Percentiles rank a stretch among this genome's conserved stretches.
Evolutionary conservation across 768 basidiomycete species (phyloP).

Genomic region (Termitomyces sp.): DNA sequence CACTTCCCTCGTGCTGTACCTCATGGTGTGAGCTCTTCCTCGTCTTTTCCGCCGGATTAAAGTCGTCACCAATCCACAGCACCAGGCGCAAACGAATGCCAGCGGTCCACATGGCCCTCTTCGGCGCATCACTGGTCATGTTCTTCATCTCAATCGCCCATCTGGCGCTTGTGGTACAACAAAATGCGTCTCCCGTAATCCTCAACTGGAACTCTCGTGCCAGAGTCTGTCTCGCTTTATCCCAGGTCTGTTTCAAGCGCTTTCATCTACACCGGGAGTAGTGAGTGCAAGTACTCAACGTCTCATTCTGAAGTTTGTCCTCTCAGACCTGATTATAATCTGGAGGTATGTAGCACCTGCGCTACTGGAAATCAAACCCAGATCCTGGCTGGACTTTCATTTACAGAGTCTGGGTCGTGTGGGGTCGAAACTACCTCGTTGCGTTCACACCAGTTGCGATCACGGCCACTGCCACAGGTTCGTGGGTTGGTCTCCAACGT

Average conservation of each 20-base stretch:
- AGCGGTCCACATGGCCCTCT: slow-evolving; percentile 4
- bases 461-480: slow-evolving; percentile 6
- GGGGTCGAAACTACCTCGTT: slow-evolving; percentile 12
- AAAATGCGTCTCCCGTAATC: background rate
- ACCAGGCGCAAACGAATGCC: slow-evolving; percentile 6
- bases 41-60: too few relatives aligned
- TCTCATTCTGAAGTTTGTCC: too few relatives aligned
- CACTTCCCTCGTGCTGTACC: slow-evolving; percentile 4
- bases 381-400: too few relatives aligned
- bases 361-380: too few relatives aligned
- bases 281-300: too few relatives aligned
- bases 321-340: slow-evolving; percentile 12
- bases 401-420: slow-evolving; percentile 17
- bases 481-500: background rate
- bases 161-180: slow-evolving; percentile 5
- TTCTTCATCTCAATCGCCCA: slow-evolving; percentile 9
- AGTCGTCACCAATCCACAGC: background rate
- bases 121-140: slow-evolving; percentile 11
- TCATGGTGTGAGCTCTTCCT: slow-evolving; percentile 4
- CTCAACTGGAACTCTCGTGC: background rate
- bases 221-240: background rate
- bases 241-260: background rate
- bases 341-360: slow-evolving; percentile 19
- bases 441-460: slow-evolving; percentile 7
- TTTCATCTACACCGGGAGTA: background rate